Conservation (phyloP, 2,329 filamentous ascomycete genomes). For the Leptosphaerulina australis region DNA sequence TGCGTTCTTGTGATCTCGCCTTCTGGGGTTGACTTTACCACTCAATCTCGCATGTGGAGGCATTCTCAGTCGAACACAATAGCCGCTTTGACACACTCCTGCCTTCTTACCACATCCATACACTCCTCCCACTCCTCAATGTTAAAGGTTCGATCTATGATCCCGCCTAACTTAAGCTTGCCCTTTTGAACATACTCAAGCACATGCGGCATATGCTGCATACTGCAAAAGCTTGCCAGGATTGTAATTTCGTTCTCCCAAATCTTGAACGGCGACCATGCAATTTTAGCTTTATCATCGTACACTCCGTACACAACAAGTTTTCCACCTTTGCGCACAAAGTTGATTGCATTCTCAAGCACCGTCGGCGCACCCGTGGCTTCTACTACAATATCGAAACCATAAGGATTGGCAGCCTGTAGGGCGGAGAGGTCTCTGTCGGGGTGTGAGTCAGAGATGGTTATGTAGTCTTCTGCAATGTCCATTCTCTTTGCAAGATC, state of each 20-base stretch:
- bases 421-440: conserved; percentile 62
- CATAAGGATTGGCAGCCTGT: conserved; percentile 69
- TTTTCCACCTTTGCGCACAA: conserved; percentile 72
- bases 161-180: conserved; percentile 68
- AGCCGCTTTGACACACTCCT: conserved; percentile 74
- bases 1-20: too few relatives aligned
- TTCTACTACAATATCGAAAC: conserved; percentile 75
- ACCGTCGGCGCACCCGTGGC: conserved; percentile 73
- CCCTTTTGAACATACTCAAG: conserved; percentile 59
- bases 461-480: conserved; percentile 57
- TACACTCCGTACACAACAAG: conserved; percentile 77
- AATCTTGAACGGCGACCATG: conserved; percentile 74
- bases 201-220: conserved; percentile 50
- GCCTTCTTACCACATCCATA: conserved; percentile 72
- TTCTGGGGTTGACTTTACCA: too few relatives aligned
- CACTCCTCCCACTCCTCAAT: conserved; percentile 75
- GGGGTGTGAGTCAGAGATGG: conserved; percentile 43
- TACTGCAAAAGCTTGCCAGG: conserved; percentile 71
- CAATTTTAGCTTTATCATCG: conserved; percentile 64
- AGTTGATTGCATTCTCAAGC: conserved; percentile 73
- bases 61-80: conserved; percentile 68
- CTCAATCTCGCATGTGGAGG: too few relatives aligned
- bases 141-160: conserved; percentile 75
- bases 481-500: conserved; percentile 63
- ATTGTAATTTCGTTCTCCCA: conserved; percentile 73